Evolutionary conservation across 129 eudicot genomes (phyloP), one percentile per base, ranked within the genome.

Genomic region (Pittosporum tobira): DNA sequence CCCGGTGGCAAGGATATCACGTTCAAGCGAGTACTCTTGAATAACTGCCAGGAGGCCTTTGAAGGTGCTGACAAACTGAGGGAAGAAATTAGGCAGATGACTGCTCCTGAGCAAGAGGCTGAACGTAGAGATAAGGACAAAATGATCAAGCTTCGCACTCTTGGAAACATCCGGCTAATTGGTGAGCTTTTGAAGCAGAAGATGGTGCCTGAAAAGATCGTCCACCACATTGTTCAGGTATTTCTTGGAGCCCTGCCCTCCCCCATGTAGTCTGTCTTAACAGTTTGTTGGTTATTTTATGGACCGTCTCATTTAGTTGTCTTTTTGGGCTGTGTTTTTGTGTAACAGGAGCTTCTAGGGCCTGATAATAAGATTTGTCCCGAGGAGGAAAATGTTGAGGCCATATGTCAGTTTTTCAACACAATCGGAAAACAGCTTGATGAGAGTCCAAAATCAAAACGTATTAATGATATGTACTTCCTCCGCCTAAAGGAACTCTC

Each of bases 181-280:
- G 99, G 99, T 44, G 99, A 93, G 77, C 94, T 93, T 71, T 51
- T 93, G 73, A 93, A 87, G 84, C 99, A 93, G 68, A 93, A 84
- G 65, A 93, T 93, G 99, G 96, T 93, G 21, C 94, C 96, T 0
- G 99, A 93, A 64, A 93, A 71, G 78, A 79, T 93, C 30, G 99
- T 87, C 58, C 99, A 87, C 70, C 99, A 93, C 81, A 87, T 93
- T 46, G 96, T 93, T 69, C 94, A 81, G 99, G 99, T 91, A 68
- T 21, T 16, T 49, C 15, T 49, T 18, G 52, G 25, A 48, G 26
- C 58, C 27, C 37, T 49, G 29, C n/a, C n/a, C n/a, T n/a, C n/a
- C n/a, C n/a, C n/a, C n/a, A n/a, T n/a, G n/a, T n/a, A n/a, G n/a
- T 49, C 55, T 49, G 10, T 34, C 40, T 5, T 6, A 9, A 34